phyloP scores from a whole-genome alignment of 805 yeast genomes.

The Candida namnaoensis region DNA sequence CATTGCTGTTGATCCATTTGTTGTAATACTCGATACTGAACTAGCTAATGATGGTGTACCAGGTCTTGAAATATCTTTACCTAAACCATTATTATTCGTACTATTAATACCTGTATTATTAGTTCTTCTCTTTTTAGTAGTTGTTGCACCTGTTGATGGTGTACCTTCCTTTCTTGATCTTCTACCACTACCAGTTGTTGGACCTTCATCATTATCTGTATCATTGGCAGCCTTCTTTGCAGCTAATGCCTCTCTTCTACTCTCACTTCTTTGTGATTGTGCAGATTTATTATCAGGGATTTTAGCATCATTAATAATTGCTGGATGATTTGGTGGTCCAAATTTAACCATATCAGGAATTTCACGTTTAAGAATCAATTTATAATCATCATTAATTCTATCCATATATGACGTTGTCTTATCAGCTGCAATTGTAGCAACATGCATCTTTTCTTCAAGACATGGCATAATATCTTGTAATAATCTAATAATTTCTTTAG shows the following conservation, averaged over 20 bases:
- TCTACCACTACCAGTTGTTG: constrained; percentile 7
- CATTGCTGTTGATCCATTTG: not conserved
- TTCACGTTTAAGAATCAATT: constrained; percentile 65
- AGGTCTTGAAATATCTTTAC: constrained; percentile 10
- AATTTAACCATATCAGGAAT: constrained; percentile 71
- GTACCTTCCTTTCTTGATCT: constrained; percentile 15
- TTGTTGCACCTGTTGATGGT: constrained; percentile 13
- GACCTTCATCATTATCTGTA: constrained; percentile 13
- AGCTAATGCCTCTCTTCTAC: constrained; percentile 87
- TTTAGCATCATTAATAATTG: constrained; percentile 59
- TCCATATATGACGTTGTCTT: constrained; percentile 57
- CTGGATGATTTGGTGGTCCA: constrained; percentile 85
- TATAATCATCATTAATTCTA: constrained; percentile 75
- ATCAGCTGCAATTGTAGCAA: constrained; percentile 85
- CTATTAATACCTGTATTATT: constrained; percentile 7
- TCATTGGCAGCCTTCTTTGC: constrained; percentile 59
- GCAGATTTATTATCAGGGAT: constrained; percentile 48
- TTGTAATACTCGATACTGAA: no score
- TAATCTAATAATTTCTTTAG: constrained; percentile 27
- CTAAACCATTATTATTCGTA: constrained; percentile 14
- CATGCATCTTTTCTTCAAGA: constrained; percentile 95
- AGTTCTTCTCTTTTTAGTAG: no score
- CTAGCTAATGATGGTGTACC: constrained; percentile 9
- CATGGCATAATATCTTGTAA: constrained; percentile 78
- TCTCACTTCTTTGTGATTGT: constrained; percentile 73